phyloP scores from a whole-genome alignment of 2,329 filamentous ascomycete species.

The Colletotrichum sp. region DNA sequence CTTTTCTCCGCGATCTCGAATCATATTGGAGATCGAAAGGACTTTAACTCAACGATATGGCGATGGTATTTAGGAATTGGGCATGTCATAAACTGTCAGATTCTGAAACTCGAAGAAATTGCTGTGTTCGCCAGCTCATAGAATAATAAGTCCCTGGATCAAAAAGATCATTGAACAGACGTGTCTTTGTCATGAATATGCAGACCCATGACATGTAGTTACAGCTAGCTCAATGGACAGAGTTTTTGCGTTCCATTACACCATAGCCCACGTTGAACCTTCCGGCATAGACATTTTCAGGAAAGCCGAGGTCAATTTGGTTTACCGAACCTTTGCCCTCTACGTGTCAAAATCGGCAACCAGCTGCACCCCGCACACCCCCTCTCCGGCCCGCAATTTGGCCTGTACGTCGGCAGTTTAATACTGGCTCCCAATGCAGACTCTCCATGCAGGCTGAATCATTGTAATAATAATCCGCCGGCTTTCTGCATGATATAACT shows the following conservation, averaged over 20 bases:
- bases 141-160: background rate
- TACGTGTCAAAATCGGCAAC: background rate
- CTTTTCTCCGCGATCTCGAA: constrained; percentile 26
- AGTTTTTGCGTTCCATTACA: background rate
- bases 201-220: background rate
- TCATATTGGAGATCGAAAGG: background rate
- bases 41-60: background rate
- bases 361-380: background rate
- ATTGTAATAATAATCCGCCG: background rate
- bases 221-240: background rate
- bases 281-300: background rate
- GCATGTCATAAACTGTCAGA: background rate
- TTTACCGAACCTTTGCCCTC: background rate
- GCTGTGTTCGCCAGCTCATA: background rate
- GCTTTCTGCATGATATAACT: background rate
- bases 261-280: background rate
- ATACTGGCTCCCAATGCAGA: background rate
- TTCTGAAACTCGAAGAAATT: background rate
- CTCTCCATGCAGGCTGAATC: background rate
- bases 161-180: background rate
- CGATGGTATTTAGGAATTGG: background rate
- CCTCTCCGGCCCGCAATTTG: background rate
- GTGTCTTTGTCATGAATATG: background rate
- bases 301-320: background rate
- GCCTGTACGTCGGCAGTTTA: background rate